Conservation (phyloP, 345 rosid genomes). For the Eucalyptus regnans region DNA sequence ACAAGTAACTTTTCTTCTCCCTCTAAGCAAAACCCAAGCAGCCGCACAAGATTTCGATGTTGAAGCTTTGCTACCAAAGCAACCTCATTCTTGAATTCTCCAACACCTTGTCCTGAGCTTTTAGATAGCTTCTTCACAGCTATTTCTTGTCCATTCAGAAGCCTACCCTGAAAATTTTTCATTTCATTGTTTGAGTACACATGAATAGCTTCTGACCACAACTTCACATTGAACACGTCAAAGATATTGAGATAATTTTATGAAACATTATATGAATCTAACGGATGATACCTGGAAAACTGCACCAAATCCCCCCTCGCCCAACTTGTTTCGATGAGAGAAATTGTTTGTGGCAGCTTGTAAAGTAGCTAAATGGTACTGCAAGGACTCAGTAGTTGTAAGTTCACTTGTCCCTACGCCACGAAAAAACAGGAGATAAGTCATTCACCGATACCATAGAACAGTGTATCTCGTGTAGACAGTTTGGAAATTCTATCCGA, state of each 20-base stretch:
- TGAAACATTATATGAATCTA: not conserved
- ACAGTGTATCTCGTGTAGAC: not conserved
- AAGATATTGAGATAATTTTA: not conserved
- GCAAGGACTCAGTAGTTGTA: constrained; percentile 22
- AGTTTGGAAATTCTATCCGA: not conserved
- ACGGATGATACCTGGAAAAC: constrained; percentile 34
- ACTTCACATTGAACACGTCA: not conserved
- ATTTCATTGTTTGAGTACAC: not conserved
- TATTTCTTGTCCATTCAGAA: constrained; percentile 17
- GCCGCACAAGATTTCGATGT: constrained; percentile 36
- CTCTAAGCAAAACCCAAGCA: constrained; percentile 32
- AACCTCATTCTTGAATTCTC: constrained; percentile 30
- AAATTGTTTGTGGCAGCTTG: constrained; percentile 37
- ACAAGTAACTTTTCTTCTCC: constrained; percentile 33
- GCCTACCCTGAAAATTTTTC: constrained; percentile 13
- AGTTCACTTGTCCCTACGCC: constrained; percentile 14
- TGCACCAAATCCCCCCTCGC: constrained; percentile 63
- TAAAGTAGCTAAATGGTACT: constrained; percentile 20
- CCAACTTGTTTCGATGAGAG: constrained; percentile 37
- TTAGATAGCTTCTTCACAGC: constrained; percentile 19
- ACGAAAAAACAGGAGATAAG: not conserved
- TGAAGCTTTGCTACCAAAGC: constrained; percentile 32
- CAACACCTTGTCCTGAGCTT: not conserved
- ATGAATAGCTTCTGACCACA: not conserved
- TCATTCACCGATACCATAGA: not conserved